Evolutionary conservation across 139 green algal species (phyloP).

Genomic region (Picocystis salinarum): DNA sequence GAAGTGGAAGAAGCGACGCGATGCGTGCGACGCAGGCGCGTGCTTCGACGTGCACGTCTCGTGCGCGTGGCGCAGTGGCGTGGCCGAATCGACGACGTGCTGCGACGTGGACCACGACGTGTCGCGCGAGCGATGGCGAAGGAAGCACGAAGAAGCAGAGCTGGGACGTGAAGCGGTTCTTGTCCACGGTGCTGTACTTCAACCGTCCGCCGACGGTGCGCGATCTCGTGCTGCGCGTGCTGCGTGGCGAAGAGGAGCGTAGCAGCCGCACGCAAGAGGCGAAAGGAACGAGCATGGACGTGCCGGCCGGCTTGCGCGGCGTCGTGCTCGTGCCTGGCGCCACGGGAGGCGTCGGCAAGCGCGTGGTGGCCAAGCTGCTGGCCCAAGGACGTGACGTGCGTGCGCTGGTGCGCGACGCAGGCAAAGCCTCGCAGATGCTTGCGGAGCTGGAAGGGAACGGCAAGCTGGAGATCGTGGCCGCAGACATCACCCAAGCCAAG

Average conservation of each 20-base stretch:
- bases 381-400: slow-evolving; percentile 33
- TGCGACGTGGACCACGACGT: too few relatives aligned
- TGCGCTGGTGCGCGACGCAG: slow-evolving; percentile 37
- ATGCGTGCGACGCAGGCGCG: too few relatives aligned
- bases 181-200: slow-evolving; percentile 54
- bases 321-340: slow-evolving; percentile 38
- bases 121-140: too few relatives aligned
- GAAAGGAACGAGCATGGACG: neutral
- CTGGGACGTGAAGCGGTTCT: slow-evolving; percentile 62
- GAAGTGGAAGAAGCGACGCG: too few relatives aligned
- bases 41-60: too few relatives aligned
- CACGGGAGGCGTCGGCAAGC: slow-evolving; percentile 58
- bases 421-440: slow-evolving; percentile 45
- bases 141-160: slow-evolving; percentile 29
- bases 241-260: too few relatives aligned
- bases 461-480: too few relatives aligned
- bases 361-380: slow-evolving; percentile 54
- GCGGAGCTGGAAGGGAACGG: too few relatives aligned
- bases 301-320: slow-evolving; percentile 6
- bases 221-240: neutral
- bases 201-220: slow-evolving; percentile 26
- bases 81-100: too few relatives aligned
- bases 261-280: too few relatives aligned
- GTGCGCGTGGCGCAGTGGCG: too few relatives aligned
- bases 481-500: slow-evolving; percentile 48